Base-by-base conservation (phyloP, 495 filamentous ascomycete genomes). In the Penicillium cataractarum region DNA sequence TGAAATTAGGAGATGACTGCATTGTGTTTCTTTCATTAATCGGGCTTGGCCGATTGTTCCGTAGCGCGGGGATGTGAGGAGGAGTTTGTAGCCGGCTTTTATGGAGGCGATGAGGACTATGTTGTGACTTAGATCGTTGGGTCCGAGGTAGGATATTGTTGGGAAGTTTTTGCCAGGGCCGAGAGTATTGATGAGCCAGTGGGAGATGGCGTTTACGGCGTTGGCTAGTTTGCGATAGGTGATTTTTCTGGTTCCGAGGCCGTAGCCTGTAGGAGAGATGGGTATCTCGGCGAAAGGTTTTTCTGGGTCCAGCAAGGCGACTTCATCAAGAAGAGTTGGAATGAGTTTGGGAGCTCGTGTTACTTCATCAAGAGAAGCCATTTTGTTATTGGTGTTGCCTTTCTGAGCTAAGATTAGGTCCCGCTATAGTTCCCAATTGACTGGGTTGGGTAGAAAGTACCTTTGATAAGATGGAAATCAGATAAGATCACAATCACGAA, bases 21-120 rank as follows among this genome's bases (percentile, higher is more conserved):
- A 26, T 51, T 17, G 12, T 2, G 48, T 51, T 51, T 51, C 48
- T 31, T 51, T 51, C 48, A 51, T 51, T n/a, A 51, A n/a, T 10
- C 48, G 21, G 4, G 27, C 24, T 27, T 26, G 27, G 2, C 48
- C 24, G 27, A 51, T 31, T 7, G 48, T 51, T 17, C 48, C 48
- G 15, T 51, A 51, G 22, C 48, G 48, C 1, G 48, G 48, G 15
- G 48, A 51, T 51, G 27, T 51, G 4, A 51, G 6, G 6, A 51
- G 27, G 0, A 26, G 24, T 24, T 51, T 27, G 24, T 51, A 51
- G 44, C 44, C 44, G 19, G 44, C 44, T 9, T 49, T 49, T 6
- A 49, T 49, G 24, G 44, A 21, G 44, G 44, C 44, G 10, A 49
- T 19, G 24, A 21, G 24, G 10, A 49, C 44, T 2, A 49, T 12